Evolutionary conservation across 345 rosid genomes (phyloP), one percentile per base, ranked within the genome.

Genomic region (Garcia nutans): DNA sequence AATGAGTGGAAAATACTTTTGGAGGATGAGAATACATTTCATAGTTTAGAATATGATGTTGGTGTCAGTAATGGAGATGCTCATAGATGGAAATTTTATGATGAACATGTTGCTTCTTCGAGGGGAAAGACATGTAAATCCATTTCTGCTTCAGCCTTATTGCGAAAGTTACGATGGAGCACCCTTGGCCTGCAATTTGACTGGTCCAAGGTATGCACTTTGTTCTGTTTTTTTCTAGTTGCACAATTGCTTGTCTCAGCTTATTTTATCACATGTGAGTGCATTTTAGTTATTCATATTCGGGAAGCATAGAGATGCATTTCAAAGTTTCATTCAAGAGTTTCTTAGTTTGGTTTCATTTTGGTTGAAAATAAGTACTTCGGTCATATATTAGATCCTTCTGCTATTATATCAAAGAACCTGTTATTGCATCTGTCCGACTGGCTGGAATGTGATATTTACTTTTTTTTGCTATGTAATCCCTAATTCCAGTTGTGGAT

Each of bases 181-280:
- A 93, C 97, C 9, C 93, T 93, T 13, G 97, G 98, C 70, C 77
- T 96, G 65, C 99, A 96, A 65, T 96, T 93, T 79, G 96, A 93
- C 78, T 96, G 99, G 97, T 88, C 98, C 79, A 89, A 93, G 88
- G 99, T 93, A 65, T 74, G 12, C 11, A n/a, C 47, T 15, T 54
- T 54, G 2, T 15, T 2, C 19, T 45, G 10, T 28, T 19, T 31
- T 3, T 55, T 31, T 52, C 13, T 5, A 11, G 33, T 31, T 37
- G 47, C 33, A 23, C 28, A 19, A 47, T 28, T 50, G 42, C 45
- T 23, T 52, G 1, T 60, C 13, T 26, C 15, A 45, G 13, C 19
- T n/a, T 24, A 56, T 49, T 50, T 7, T 8, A 63, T 22, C 1
- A 42, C 15, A 4, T 69, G 44, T 1, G 57, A 8, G 9, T 20